A percentile compares a stretch with the other conserved stretches of the same genome.
Evolutionary conservation across 139 green algal genomes (phyloP).

Genomic region (Choricystis sp.): DNA sequence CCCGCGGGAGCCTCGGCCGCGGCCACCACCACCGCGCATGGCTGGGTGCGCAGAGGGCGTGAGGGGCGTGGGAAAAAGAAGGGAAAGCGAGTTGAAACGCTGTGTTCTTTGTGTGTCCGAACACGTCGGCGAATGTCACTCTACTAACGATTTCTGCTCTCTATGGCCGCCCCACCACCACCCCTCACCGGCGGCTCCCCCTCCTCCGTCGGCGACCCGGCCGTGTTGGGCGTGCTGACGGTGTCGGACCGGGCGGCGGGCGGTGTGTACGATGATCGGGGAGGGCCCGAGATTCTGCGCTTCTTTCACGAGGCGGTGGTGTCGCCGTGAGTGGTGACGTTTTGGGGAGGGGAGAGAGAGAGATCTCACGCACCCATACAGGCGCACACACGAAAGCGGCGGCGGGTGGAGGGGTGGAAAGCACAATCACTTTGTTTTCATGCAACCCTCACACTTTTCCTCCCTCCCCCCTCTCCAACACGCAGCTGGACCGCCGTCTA

Average conservation of each 20-base stretch:
- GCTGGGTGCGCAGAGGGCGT: no score
- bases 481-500: slow-evolving; percentile 60
- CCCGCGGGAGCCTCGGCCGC: slow-evolving; percentile 5
- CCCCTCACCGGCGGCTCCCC: not conserved
- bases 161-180: not conserved
- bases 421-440: not conserved
- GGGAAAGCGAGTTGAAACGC: no score
- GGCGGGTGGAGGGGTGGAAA: no score
- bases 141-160: not conserved
- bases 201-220: slow-evolving; percentile 31
- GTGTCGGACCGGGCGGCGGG: slow-evolving; percentile 64
- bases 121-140: not conserved
- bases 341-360: no score
- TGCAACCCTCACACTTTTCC: not conserved
- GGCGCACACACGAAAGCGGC: no score
- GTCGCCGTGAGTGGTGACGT: slow-evolving; percentile 24
- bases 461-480: not conserved
- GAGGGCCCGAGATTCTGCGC: slow-evolving; percentile 67
- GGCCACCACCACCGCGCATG: not conserved
- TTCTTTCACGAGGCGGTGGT: slow-evolving; percentile 74
- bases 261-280: slow-evolving; percentile 66
- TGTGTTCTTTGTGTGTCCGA: no score
- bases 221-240: slow-evolving; percentile 63
- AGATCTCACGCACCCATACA: no score
- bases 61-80: no score